Evolutionary conservation across 768 basidiomycete species (phyloP), one percentile per base, ranked within the genome.

Genomic region (Punctularia strigosozonata): DNA sequence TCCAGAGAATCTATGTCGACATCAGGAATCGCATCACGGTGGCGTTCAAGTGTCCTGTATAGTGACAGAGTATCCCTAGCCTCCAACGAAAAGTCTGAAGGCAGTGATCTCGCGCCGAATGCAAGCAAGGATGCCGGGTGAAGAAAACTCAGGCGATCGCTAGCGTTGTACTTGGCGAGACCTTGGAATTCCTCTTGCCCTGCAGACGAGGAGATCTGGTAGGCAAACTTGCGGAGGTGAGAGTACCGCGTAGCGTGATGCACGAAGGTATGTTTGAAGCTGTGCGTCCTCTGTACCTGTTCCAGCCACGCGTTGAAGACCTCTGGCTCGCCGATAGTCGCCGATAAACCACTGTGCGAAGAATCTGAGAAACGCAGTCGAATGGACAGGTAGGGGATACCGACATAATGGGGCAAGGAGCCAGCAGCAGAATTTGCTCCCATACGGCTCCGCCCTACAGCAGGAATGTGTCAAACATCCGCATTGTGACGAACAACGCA

Each of bases 391-490:
- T 2, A n/a, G 25, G 44, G 19, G 36, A 14, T 32, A 58, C 71
- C 26, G 26, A 80, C 79, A 84, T 81, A 44, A 84, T 65, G 1
- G 80, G 80, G 46, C 78, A 80, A 15, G 78, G 77, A 6, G 79
- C 72, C 12, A 84, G 57, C 4, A 84, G 54, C 6, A 84, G 60
- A n/a, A 81, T 75, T 48, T 82, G 76, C 46, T 83, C 80, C 80
- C 80, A 83, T 2, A 80, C 72, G 1, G 74, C 62, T 2, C 81
- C 81, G 1, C 73, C 76, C 41, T n/a, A n/a, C n/a, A n/a, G n/a
- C n/a, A n/a, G n/a, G n/a, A n/a, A n/a, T n/a, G n/a, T n/a, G n/a
- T n/a, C n/a, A n/a, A n/a, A n/a, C n/a, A n/a, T n/a, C n/a, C n/a
- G n/a, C n/a, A n/a, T n/a, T n/a, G n/a, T n/a, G n/a, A n/a, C n/a